Conservation (phyloP, 1,284 basidiomycete species). For the Omphalotus olearius region DNA sequence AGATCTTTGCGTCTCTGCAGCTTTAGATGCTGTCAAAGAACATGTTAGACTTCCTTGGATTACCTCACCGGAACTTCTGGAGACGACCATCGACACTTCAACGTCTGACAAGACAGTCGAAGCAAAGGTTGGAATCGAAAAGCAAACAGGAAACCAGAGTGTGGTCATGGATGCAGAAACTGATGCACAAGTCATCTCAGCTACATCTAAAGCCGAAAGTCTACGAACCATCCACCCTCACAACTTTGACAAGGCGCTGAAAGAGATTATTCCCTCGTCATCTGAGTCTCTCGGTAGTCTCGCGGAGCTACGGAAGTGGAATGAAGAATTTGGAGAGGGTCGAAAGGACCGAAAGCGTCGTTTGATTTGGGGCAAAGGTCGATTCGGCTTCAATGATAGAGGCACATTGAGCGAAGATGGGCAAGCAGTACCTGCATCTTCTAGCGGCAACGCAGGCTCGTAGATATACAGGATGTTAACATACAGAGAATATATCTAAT, state of each 20-base stretch:
- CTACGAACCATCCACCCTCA: conserved; percentile 47
- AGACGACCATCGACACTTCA: background rate
- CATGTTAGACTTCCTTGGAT: conserved; percentile 74
- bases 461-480: conserved; percentile 1
- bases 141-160: background rate
- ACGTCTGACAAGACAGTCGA: background rate
- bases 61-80: conserved; percentile 14
- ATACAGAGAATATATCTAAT: conserved; percentile 3
- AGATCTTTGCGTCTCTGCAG: conserved; percentile 90
- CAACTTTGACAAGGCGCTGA: conserved; percentile 80
- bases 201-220: background rate
- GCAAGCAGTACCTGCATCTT: conserved; percentile 29
- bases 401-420: conserved; percentile 35
- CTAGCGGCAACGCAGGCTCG: conserved; percentile 1
- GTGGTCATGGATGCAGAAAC: background rate
- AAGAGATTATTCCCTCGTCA: conserved; percentile 83
- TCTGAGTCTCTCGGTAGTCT: conserved; percentile 80
- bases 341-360: conserved; percentile 53
- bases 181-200: background rate
- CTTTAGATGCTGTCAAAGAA: conserved; percentile 86
- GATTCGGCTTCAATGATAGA: conserved; percentile 60
- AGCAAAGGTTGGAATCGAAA: background rate
- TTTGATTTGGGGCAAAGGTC: conserved; percentile 71
- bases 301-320: conserved; percentile 84
- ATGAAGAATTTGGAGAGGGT: conserved; percentile 88